phyloP scores from a whole-genome alignment of 371 early-diverging fungal species.

The Rhizopus sp. region DNA sequence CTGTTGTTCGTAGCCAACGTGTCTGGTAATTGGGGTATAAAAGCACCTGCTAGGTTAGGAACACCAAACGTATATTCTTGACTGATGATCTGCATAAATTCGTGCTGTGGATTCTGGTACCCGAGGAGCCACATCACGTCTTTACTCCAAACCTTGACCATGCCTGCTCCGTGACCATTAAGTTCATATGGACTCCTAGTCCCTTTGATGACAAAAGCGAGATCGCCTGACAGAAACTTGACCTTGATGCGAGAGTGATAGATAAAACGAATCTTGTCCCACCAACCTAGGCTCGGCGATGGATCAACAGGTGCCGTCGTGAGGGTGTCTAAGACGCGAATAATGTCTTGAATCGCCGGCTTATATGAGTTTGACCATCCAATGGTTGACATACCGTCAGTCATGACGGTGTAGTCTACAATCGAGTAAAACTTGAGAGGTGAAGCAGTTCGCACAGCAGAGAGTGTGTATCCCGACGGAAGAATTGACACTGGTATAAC shows the following conservation, averaged over 20 bases:
- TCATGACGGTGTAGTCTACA: conserved; percentile 39
- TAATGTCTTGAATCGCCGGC: conserved; percentile 60
- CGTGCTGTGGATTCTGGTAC: conserved; percentile 39
- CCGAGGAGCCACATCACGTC: conserved; percentile 43
- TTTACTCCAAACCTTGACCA: conserved; percentile 45
- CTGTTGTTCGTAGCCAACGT: not conserved
- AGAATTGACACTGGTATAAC: conserved; percentile 17
- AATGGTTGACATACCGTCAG: conserved; percentile 24
- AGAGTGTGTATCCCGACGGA: conserved; percentile 27
- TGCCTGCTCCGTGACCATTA: conserved; percentile 25
- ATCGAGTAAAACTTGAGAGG: conserved; percentile 63
- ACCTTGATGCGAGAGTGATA: conserved; percentile 53
- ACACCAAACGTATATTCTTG: conserved; percentile 50
- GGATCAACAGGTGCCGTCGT: conserved; percentile 60
- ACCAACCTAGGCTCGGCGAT: conserved; percentile 62
- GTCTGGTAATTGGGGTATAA: conserved; percentile 19
- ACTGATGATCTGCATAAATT: conserved; percentile 53
- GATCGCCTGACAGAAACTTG: conserved; percentile 47
- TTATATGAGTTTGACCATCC: conserved; percentile 60
- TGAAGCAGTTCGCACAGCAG: conserved; percentile 49
- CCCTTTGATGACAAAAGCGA: conserved; percentile 40
- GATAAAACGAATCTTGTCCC: conserved; percentile 71
- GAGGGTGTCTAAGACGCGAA: conserved; percentile 56
- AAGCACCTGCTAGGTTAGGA: conserved; percentile 30
- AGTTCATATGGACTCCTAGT: conserved; percentile 33